phyloP scores from a whole-genome alignment of 1,284 basidiomycete species.

The Ustilago bromivora region DNA sequence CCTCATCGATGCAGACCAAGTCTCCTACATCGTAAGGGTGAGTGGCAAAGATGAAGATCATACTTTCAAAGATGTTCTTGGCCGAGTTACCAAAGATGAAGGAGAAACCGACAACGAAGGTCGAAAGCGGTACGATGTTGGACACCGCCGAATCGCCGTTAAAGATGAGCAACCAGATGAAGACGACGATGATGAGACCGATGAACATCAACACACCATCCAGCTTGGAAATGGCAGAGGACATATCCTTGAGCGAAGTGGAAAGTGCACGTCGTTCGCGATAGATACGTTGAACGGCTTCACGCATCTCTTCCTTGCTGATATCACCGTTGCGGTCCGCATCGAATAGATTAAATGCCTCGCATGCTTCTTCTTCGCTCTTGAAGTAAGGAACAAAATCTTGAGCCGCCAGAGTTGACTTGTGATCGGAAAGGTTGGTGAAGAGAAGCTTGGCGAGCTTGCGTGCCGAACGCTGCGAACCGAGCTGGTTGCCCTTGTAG shows the following conservation, averaged over 20 bases:
- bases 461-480: conserved; percentile 77
- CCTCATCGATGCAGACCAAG: conserved; percentile 67
- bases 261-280: conserved; percentile 80
- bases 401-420: conserved; percentile 73
- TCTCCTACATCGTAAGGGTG: conserved; percentile 70
- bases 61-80: conserved; percentile 79
- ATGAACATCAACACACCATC: conserved; percentile 74
- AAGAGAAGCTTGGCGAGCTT: conserved; percentile 82
- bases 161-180: conserved; percentile 83
- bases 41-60: conserved; percentile 79
- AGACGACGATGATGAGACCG: conserved; percentile 76
- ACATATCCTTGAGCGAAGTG: conserved; percentile 74
- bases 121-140: conserved; percentile 84
- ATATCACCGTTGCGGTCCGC: conserved; percentile 87
- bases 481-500: conserved; percentile 55
- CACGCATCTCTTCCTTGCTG: conserved; percentile 82
- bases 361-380: conserved; percentile 78
- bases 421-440: conserved; percentile 71
- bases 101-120: conserved; percentile 74
- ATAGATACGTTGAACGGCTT: conserved; percentile 84
- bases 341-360: conserved; percentile 82
- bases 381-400: conserved; percentile 78
- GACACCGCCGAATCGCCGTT: conserved; percentile 78
- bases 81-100: conserved; percentile 81
- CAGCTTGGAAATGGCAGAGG: conserved; percentile 62